Evolutionary conservation across 768 basidiomycete species (phyloP).

Genomic region (Hericium rajendrae): DNA sequence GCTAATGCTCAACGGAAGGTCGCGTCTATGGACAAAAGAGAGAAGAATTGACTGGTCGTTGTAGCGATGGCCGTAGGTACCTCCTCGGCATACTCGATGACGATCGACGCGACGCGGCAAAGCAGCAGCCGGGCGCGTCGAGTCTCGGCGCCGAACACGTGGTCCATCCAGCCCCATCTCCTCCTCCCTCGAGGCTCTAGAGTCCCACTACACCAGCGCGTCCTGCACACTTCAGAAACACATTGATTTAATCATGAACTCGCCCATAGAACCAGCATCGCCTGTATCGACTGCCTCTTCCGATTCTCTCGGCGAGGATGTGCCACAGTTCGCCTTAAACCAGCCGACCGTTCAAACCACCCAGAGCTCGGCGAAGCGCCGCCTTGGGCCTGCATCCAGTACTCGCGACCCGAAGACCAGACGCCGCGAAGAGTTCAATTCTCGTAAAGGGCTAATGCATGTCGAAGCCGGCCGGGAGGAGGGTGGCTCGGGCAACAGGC

Average conservation of each 20-base stretch:
- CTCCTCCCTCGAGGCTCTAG: not conserved
- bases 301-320: conserved; percentile 11
- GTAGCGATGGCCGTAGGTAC: too few species aligned
- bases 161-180: not conserved
- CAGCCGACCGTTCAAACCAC: not conserved
- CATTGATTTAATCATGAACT: conserved; percentile 9
- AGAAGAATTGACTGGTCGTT: too few species aligned
- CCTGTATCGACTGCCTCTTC: conserved; percentile 16
- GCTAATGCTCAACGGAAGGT: too few species aligned
- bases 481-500: not conserved
- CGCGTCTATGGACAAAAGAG: too few species aligned
- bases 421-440: conserved; percentile 10
- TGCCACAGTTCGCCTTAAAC: not conserved
- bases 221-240: too few species aligned
- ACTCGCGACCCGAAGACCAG: conserved; percentile 13
- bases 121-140: not conserved
- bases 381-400: conserved; percentile 9
- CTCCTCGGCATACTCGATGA: too few species aligned
- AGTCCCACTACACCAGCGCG: not conserved
- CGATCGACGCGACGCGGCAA: too few species aligned
- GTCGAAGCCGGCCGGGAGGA: conserved; percentile 5
- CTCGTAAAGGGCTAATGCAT: conserved; percentile 2
- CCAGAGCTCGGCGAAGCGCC: conserved; percentile 10
- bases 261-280: conserved; percentile 15
- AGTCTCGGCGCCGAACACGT: not conserved